Base-by-base conservation (phyloP, 345 rosid species). In the Murraya paniculata region DNA sequence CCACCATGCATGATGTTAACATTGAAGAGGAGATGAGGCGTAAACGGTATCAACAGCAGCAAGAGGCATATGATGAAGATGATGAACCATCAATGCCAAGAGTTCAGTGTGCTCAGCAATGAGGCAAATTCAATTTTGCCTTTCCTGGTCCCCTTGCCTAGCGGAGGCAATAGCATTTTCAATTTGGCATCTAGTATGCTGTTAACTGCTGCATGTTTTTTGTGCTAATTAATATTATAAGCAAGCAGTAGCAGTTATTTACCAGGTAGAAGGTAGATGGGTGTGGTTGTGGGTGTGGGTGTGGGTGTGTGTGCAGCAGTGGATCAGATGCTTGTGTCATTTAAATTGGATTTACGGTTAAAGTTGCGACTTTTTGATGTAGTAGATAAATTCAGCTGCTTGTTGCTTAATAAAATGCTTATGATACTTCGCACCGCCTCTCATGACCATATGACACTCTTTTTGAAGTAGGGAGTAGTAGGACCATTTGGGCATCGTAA, bases 101-200 rank as follows among this genome's bases (percentile, higher is more conserved):
- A 77, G 90, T 92, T 72, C 97, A 92, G 71, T 92, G 97, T 50
- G 94, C 94, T 22, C 97, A 92, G 77, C 97, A 90, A 59, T 92
- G 71, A 77, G 68, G 53, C 59, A 30, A 72, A 68, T 28, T 48
- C 18, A 31, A 3, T 59, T 11, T 38, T 18, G n/a, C 18, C 33
- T 62, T 27, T 2, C 21, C 21, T 21, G 74, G 41, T 71, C 9
- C 5, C 6, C 18, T 31, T 58, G 55, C 1, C 13, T 28, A 8
- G 9, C 41, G 13, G 25, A 10, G 59, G 28, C 16, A 45, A n/a
- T 74, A 0, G 22, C 45, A 18, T 27, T 74, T 41, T 24, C 5
- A 69, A 39, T 22, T 38, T 39, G 19, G 60, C 30, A 39, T 75
- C 10, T 28, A 30, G 58, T 28, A 30, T 45, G 61, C 9, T 25